Base-by-base conservation (phyloP, 495 filamentous ascomycete genomes). In the Collariella sp. region DNA sequence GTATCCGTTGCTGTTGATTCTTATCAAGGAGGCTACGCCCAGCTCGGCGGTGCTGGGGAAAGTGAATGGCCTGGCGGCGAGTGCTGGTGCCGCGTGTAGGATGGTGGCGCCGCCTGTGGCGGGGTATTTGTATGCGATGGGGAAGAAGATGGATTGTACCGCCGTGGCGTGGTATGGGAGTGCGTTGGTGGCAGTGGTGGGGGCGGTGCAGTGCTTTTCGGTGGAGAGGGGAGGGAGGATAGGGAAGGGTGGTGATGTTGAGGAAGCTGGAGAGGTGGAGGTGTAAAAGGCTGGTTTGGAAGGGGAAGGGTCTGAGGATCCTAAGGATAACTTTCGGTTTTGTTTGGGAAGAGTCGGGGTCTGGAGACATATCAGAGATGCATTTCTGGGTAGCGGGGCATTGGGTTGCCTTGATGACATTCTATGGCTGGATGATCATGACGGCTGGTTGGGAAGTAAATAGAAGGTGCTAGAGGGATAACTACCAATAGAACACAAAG, bases 1-100 rank as follows among this genome's bases (percentile, higher is more conserved):
- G 19, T 93, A 88, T 57, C 88, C 88, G 0, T 74, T 91, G 3
- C 77, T 93, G 7, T 72, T 93, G 34, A 91, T 93, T 39, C 75
- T 93, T 7, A 81, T 93, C 71, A 93, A 91, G 66, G 87, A 91
- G 72, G 84, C 88, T 0, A 85, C 84, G 18, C 85, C 87, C 3
- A 81, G 80, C 15, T 70, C 75, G 9, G 78, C 74, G 0, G 75
- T 82, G 18, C 74, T 93, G 41, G 88, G 88, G 13, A 87, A 81
- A 62, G 84, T 93, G 51, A 93, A 93, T 58, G 88, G 88, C 1
- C 76, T 91, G 7, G 86, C 87, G 34, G 88, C 88, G 3, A 88
- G 83, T 34, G 86, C 84, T 4, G 86, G 86, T 5, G 88, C 86
- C 0, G 85, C 83, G 9, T 85, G 83, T 60, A 82, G 88, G 34